Evolutionary conservation across 75 land plant genomes (phyloP).

Genomic region (Adiantum capillusveneris): DNA sequence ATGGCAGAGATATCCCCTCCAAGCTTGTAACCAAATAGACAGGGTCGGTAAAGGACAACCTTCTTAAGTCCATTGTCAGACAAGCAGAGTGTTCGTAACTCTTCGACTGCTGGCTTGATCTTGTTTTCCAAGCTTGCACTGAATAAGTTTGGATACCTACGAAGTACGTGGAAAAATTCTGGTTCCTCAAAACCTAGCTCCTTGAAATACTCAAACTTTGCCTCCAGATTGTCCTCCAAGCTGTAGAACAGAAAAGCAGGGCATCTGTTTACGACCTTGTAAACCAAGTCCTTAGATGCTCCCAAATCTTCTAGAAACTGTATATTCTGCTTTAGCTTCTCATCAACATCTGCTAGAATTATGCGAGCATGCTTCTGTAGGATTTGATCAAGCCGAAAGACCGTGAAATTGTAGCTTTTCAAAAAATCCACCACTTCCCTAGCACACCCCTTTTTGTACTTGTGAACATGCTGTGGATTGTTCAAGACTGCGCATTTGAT

Average conservation of each 20-base stretch:
- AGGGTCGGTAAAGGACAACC: slow-evolving; percentile 2
- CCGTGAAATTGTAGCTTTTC: neutral
- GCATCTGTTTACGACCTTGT: neutral
- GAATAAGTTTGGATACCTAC: neutral
- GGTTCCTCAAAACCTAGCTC: neutral
- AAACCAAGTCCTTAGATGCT: neutral
- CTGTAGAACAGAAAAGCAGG: slow-evolving; percentile 1
- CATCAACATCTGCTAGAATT: neutral
- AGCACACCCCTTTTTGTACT: neutral
- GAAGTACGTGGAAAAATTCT: neutral
- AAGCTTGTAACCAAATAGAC: neutral
- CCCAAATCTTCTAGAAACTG: slow-evolving; percentile 2
- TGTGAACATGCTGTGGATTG: neutral
- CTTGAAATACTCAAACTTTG: slow-evolving; percentile 2
- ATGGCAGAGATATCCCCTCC: slow-evolving; percentile 1
- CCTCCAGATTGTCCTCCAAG: neutral
- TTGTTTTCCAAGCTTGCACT: slow-evolving; percentile 6
- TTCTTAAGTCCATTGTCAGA: neutral
- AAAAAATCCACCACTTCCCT: neutral
- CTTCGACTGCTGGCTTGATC: neutral
- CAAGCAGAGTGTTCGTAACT: neutral
- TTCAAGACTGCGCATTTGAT: neutral
- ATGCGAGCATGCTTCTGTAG: neutral
- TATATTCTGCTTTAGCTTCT: neutral
- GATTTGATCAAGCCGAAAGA: neutral